A percentile compares a stretch with the other conserved stretches of the same genome.
These are phyloP conservation scores for Gaultheria prostrata DNA, from an alignment of 148 eudicot species.

Conservation along the genomic window DNA sequence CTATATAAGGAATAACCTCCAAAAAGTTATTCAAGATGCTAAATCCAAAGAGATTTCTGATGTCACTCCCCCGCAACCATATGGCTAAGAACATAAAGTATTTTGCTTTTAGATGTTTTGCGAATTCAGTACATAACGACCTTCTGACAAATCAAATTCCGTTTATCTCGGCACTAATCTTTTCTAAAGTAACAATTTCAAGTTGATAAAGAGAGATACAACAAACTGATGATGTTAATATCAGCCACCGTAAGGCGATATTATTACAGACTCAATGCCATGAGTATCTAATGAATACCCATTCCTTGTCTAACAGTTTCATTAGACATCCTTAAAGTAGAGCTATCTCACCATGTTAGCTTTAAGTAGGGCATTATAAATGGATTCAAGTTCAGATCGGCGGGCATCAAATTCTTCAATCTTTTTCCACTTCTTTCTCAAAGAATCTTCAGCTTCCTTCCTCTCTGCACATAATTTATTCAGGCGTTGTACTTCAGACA, in stretches of 20 bases:
- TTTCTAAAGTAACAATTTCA: not conserved
- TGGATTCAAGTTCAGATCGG: slow-evolving; percentile 88
- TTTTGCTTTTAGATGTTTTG: not conserved
- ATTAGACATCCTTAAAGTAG: not conserved
- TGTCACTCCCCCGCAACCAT: not conserved
- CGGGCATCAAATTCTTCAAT: slow-evolving; percentile 98
- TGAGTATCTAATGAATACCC: not conserved
- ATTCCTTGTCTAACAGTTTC: not conserved
- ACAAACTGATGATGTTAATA: not conserved
- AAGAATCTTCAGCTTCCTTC: slow-evolving; percentile 95
- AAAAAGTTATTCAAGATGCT: not conserved
- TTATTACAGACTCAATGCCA: not conserved
- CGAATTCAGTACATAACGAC: not conserved
- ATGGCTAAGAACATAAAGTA: not conserved
- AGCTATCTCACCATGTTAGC: slow-evolving; percentile 72
- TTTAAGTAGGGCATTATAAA: slow-evolving; percentile 70
- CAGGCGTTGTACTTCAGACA: slow-evolving; percentile 84
- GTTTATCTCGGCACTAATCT: not conserved
- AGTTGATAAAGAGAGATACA: not conserved
- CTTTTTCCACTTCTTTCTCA: slow-evolving; percentile 93
- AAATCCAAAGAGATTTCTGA: not conserved
- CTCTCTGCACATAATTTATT: slow-evolving; percentile 88
- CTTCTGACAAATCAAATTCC: not conserved
- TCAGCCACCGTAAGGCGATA: not conserved
- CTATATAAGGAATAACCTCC: not conserved